Evolutionary conservation across 2,329 filamentous ascomycete species (phyloP).

Genomic region (Venturiaceae sp.): DNA sequence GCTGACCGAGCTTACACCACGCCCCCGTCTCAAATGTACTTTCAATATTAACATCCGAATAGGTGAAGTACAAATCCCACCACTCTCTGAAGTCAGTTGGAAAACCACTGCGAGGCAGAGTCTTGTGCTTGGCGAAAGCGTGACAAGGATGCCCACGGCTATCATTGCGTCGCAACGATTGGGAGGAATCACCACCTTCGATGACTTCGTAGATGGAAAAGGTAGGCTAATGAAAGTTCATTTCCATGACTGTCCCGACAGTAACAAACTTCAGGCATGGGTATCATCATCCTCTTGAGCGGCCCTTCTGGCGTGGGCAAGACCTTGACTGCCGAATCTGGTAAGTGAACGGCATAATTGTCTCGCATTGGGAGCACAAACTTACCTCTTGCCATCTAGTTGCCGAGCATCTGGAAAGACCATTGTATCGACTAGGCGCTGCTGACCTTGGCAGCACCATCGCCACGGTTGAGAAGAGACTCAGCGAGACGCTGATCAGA

Average conservation of each 20-base stretch:
- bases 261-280: not conserved
- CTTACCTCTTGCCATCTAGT: constrained; percentile 3
- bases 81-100: no score
- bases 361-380: no score
- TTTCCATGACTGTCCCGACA: not conserved
- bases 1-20: no score
- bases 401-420: constrained; percentile 15
- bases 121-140: no score
- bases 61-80: no score
- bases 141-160: no score
- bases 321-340: constrained; percentile 13
- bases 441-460: constrained; percentile 32
- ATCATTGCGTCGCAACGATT: no score
- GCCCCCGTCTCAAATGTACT: no score
- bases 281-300: constrained; percentile 2
- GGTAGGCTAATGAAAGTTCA: not conserved
- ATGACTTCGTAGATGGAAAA: constrained; percentile 6
- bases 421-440: constrained; percentile 20
- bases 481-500: constrained; percentile 26
- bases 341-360: no score
- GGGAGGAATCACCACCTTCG: no score
- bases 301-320: constrained; percentile 18
- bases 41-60: no score
- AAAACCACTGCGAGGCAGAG: no score
- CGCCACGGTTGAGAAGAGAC: constrained; percentile 3